Evolutionary conservation across 768 basidiomycete species (phyloP).

Genomic region (Naematelia aurantialba): DNA sequence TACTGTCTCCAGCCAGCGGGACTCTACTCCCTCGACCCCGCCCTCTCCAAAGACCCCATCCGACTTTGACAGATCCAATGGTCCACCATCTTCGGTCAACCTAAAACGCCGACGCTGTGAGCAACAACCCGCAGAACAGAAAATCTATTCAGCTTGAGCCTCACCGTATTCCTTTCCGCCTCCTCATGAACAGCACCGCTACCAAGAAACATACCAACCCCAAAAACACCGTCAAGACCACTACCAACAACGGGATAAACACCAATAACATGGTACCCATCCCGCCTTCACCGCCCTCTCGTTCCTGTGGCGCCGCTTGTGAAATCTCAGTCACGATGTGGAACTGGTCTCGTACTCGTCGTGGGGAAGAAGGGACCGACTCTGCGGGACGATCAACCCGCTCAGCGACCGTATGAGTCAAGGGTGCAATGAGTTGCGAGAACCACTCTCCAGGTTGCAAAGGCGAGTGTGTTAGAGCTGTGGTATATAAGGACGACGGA

Average conservation of each 20-base stretch:
- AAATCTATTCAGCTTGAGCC: neutral
- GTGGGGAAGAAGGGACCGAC: neutral
- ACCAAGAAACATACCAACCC: constrained; percentile 86
- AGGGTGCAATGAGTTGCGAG: constrained; percentile 23
- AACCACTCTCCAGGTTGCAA: constrained; percentile 25
- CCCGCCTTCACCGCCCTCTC: constrained; percentile 1
- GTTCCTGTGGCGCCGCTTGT: neutral
- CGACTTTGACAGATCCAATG: constrained; percentile 86
- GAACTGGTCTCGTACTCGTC: constrained; percentile 1
- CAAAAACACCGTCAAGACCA: constrained; percentile 86
- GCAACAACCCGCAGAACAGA: constrained; percentile 46
- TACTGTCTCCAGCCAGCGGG: constrained; percentile 85
- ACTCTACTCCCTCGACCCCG: constrained; percentile 85
- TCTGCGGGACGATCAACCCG: constrained; percentile 3
- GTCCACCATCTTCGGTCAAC: constrained; percentile 74
- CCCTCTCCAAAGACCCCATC: constrained; percentile 82
- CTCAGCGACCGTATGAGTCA: constrained; percentile 14
- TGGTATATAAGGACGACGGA: neutral
- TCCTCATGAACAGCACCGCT: constrained; percentile 71
- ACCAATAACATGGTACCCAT: constrained; percentile 49
- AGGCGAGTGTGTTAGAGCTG: constrained; percentile 4
- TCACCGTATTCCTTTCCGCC: constrained; percentile 44
- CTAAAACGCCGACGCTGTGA: constrained; percentile 71
- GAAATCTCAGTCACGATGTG: neutral
- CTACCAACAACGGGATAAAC: constrained; percentile 88